These are phyloP conservation scores for Sugiyamaella americana DNA, from an alignment of 805 yeast species.

Conservation along the genomic window DNA sequence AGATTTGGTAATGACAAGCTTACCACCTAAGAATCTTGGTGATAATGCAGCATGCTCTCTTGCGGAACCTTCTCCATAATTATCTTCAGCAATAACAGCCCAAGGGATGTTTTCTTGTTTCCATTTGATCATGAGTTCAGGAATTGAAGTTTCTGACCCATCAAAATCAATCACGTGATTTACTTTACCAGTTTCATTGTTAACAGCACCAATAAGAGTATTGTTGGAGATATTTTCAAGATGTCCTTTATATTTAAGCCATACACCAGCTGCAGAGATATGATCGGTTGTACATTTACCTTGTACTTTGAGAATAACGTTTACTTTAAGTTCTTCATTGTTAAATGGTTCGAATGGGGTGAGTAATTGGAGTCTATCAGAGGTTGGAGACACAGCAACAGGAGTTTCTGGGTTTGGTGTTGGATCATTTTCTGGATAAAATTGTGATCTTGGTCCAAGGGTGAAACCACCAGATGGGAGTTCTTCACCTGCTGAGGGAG, in stretches of 20 bases:
- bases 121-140: conserved; percentile 97
- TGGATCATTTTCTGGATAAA: conserved; percentile 69
- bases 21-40: conserved; percentile 91
- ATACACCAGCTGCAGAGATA: conserved; percentile 96
- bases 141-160: conserved; percentile 72
- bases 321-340: conserved; percentile 73
- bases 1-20: conserved; percentile 81
- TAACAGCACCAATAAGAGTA: conserved; percentile 94
- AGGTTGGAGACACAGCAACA: conserved; percentile 74
- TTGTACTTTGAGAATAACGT: conserved; percentile 81
- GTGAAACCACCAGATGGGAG: conserved; percentile 71
- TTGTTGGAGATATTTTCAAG: conserved; percentile 91
- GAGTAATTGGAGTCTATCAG: conserved; percentile 84
- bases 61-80: conserved; percentile 98
- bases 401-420: conserved; percentile 51
- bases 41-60: conserved; percentile 98
- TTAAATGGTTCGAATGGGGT: conserved; percentile 81
- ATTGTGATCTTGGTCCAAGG: conserved; percentile 58
- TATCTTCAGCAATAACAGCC: conserved; percentile 95
- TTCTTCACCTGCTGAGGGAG: conserved; percentile 77
- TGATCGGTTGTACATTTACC: conserved; percentile 99
- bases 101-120: conserved; percentile 78
- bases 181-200: conserved; percentile 94
- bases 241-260: conserved; percentile 98
- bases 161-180: conserved; percentile 84